phyloP scores from a whole-genome alignment of 2,329 filamentous ascomycete species.

The Arthrobotrys conoides region DNA sequence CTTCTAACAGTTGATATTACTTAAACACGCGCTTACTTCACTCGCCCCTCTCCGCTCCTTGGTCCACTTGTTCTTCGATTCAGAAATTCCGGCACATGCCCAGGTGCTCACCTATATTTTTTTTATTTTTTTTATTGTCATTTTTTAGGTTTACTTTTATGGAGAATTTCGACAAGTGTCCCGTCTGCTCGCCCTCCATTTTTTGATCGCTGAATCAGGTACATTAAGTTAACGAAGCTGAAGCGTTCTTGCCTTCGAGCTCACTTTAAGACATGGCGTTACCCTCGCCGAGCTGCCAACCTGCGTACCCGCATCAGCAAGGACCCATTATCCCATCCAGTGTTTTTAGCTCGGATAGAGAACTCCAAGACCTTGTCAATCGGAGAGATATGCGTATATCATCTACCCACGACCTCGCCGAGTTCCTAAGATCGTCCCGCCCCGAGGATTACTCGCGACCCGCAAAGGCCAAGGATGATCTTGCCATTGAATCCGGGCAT shows the following conservation, averaged over 20 bases:
- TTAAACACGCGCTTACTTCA: slow-evolving; percentile 26
- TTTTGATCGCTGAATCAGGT: background rate
- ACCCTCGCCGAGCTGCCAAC: slow-evolving; percentile 50
- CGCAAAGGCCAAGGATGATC: slow-evolving; percentile 59
- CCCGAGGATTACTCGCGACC: slow-evolving; percentile 62
- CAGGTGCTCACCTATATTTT: no score
- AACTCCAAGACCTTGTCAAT: slow-evolving; percentile 55
- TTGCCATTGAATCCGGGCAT: slow-evolving; percentile 39
- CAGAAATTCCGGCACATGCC: no score
- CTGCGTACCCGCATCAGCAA: slow-evolving; percentile 54
- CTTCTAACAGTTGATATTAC: slow-evolving; percentile 21
- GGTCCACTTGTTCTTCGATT: background rate
- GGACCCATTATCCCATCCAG: slow-evolving; percentile 50
- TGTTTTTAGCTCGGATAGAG: slow-evolving; percentile 56
- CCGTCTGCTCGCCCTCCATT: background rate
- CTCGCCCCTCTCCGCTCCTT: background rate
- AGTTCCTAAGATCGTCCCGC: slow-evolving; percentile 63
- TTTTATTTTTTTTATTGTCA: background rate
- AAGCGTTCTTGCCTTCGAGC: background rate
- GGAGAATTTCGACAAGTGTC: background rate
- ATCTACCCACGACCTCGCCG: slow-evolving; percentile 63
- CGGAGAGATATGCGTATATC: slow-evolving; percentile 58
- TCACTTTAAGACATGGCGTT: slow-evolving; percentile 32
- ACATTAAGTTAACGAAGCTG: background rate
- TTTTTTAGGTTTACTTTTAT: no score